Percentiles rank a stretch among this genome's conserved stretches.
These are phyloP conservation scores for Acorus gramineus DNA, from an alignment of 106 monocot genomes.

Conservation along the genomic window DNA sequence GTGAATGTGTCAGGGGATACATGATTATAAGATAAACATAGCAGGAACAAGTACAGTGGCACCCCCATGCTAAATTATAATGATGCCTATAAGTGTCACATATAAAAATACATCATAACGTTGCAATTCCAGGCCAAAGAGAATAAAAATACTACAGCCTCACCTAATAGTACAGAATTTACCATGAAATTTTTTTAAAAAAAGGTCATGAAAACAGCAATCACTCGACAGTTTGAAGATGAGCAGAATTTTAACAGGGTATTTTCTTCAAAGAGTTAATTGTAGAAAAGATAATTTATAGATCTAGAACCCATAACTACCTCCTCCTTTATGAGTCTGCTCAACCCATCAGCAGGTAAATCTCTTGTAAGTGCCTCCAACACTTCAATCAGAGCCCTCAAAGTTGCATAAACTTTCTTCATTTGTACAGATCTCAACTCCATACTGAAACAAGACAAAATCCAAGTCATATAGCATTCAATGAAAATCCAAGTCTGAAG, in stretches of 20 bases:
- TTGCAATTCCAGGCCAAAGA: background rate
- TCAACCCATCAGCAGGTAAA: slow-evolving; percentile 38
- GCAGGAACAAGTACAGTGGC: no score
- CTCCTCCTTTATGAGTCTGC: slow-evolving; percentile 70
- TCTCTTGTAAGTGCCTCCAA: slow-evolving; percentile 56
- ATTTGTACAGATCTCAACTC: slow-evolving; percentile 40
- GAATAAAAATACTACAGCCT: no score
- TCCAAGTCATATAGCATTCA: no score
- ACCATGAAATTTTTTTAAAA: no score
- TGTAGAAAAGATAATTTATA: background rate
- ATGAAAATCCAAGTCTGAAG: slow-evolving; percentile 5
- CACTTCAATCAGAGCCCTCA: slow-evolving; percentile 78
- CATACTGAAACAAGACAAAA: slow-evolving; percentile 26
- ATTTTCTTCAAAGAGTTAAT: no score
- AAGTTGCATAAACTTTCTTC: slow-evolving; percentile 61
- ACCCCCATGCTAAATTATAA: no score
- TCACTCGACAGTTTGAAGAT: no score
- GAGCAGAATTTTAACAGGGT: no score
- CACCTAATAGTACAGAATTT: no score
- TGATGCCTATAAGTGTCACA: background rate
- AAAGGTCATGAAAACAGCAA: no score
- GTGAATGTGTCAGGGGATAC: no score
- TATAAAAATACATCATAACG: background rate
- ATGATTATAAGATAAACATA: no score
- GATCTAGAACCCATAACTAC: slow-evolving; percentile 15